These are phyloP conservation scores for Saturnispora sekii DNA, from an alignment of 805 yeast genomes.

Conservation along the genomic window DNA sequence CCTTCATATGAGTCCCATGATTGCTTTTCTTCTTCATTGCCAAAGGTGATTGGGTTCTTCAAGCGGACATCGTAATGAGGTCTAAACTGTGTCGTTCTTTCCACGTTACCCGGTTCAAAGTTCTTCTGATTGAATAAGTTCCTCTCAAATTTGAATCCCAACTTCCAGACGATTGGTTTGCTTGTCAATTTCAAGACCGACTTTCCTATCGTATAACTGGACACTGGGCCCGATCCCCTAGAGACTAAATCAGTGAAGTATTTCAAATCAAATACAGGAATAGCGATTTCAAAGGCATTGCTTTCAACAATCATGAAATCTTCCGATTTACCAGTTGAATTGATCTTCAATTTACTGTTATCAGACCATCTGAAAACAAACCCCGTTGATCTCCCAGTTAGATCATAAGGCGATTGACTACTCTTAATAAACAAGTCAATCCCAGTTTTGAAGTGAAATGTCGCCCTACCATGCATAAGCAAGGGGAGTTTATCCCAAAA, in stretches of 20 bases:
- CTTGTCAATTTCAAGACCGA: constrained; percentile 54
- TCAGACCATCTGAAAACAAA: constrained; percentile 57
- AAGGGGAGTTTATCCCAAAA: constrained; percentile 64
- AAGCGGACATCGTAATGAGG: constrained; percentile 56
- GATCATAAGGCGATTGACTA: constrained; percentile 46
- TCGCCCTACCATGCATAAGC: constrained; percentile 43
- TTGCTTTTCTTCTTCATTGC: constrained; percentile 27
- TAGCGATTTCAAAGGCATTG: constrained; percentile 44
- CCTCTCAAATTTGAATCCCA: constrained; percentile 67
- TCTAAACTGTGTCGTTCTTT: constrained; percentile 35
- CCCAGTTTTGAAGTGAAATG: constrained; percentile 38
- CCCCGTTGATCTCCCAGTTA: constrained; percentile 52
- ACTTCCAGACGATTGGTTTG: constrained; percentile 58
- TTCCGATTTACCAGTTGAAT: constrained; percentile 38
- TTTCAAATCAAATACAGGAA: constrained; percentile 37
- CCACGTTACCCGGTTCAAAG: constrained; percentile 24
- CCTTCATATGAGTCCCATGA: constrained; percentile 73
- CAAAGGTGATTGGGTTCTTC: constrained; percentile 44
- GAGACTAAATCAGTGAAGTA: constrained; percentile 21
- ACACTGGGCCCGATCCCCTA: constrained; percentile 19
- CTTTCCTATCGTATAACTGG: constrained; percentile 35
- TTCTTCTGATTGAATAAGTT: constrained; percentile 33
- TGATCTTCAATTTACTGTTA: constrained; percentile 39
- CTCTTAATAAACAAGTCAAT: constrained; percentile 57
- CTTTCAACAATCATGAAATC: constrained; percentile 47